These are phyloP conservation scores for Selaginella moellendorffii DNA, from an alignment of 75 land plant species.

Conservation along the genomic window DNA sequence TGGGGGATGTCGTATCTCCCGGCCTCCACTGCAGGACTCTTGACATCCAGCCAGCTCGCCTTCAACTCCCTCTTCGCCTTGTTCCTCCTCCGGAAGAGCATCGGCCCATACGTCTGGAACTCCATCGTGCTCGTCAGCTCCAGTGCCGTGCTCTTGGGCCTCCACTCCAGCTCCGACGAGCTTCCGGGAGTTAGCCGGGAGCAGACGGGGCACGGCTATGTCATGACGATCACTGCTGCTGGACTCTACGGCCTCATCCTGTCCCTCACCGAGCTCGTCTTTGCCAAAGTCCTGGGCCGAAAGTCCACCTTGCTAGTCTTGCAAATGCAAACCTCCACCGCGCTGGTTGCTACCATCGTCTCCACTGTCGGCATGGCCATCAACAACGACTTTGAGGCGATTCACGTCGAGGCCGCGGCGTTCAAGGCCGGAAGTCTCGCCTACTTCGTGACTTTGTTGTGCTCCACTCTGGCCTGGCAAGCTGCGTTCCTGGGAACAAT, in stretches of 20 bases:
- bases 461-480: constrained; percentile 4
- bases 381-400: neutral
- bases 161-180: neutral
- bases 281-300: neutral
- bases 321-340: neutral
- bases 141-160: neutral
- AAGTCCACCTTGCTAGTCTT: neutral
- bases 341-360: neutral
- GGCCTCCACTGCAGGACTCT: constrained; percentile 7
- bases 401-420: neutral
- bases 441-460: neutral
- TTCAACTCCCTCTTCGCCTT: constrained; percentile 4
- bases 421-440: neutral
- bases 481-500: neutral
- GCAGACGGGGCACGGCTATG: neutral
- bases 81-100: neutral
- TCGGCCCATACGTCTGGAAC: neutral
- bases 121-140: neutral
- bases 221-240: neutral
- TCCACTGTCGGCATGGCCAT: neutral
- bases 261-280: neutral
- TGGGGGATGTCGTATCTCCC: constrained; percentile 8
- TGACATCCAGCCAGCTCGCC: neutral
- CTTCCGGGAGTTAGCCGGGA: neutral
- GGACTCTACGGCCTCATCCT: neutral